Conservation (phyloP, 305 asterid genomes). For the Fraxinus latifolia region DNA sequence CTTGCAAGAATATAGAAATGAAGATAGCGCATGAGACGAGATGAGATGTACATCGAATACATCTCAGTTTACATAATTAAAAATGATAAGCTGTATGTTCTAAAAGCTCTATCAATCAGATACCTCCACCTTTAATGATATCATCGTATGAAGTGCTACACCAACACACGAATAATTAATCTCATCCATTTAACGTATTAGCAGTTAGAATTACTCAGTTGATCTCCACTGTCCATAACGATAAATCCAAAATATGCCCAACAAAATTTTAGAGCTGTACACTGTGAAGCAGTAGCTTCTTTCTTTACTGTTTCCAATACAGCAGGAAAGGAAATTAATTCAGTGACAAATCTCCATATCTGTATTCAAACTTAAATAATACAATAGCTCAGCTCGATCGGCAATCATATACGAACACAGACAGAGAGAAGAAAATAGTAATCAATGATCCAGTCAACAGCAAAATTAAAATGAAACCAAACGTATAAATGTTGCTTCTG, state of each 20-base stretch:
- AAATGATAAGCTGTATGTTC: not conserved
- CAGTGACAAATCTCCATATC: slow-evolving; percentile 2
- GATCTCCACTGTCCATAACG: slow-evolving; percentile 4
- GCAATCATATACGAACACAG: slow-evolving; percentile 11
- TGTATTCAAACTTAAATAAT: not conserved
- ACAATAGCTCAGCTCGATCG: slow-evolving; percentile 7
- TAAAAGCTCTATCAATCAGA: not conserved
- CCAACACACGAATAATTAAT: slow-evolving; percentile 2
- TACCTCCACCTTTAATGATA: not conserved
- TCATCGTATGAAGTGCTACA: slow-evolving; percentile 1
- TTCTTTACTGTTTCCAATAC: slow-evolving; percentile 4
- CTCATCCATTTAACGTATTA: slow-evolving; percentile 2
- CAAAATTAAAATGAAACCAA: slow-evolving; percentile 13
- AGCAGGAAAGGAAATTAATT: not conserved
- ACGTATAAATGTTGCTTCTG: not conserved
- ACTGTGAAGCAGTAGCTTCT: slow-evolving; percentile 4
- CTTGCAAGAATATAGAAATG: slow-evolving; percentile 12
- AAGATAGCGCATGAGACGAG: not conserved
- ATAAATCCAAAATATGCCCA: slow-evolving; percentile 10
- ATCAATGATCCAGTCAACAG: not conserved
- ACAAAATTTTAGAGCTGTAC: slow-evolving; percentile 12
- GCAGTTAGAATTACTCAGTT: not conserved
- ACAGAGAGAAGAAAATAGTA: slow-evolving; percentile 6
- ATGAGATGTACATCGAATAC: not conserved
- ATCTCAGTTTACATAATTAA: slow-evolving; percentile 7